A percentile compares a stretch with the other conserved stretches of the same genome.
Evolutionary conservation across 2,329 filamentous ascomycete genomes (phyloP).

Genomic region (Monosporascus sp.): DNA sequence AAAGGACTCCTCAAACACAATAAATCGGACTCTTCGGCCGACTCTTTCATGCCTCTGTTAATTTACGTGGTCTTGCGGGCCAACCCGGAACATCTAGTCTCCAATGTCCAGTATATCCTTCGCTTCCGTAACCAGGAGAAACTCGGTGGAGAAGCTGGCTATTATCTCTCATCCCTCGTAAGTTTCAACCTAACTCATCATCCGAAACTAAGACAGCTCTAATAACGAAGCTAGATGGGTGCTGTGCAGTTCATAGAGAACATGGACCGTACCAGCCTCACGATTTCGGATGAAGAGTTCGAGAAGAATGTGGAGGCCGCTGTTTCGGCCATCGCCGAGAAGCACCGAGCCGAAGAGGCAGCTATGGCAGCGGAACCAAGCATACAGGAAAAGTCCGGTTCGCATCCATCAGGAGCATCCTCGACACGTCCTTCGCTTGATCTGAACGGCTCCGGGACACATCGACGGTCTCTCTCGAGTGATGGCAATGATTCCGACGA

Average conservation of each 20-base stretch:
- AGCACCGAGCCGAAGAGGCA: conserved; percentile 58
- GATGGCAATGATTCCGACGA: conserved; percentile 59
- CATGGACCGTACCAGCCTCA: conserved; percentile 87
- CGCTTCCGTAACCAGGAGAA: conserved; percentile 97
- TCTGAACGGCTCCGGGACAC: conserved; percentile 31
- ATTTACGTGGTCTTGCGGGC: conserved; percentile 95
- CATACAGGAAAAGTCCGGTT: conserved; percentile 40
- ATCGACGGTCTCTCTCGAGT: conserved; percentile 51
- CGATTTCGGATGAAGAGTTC: conserved; percentile 91
- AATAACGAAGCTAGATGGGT: conserved; percentile 56
- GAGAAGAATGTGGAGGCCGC: conserved; percentile 94
- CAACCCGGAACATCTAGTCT: conserved; percentile 91
- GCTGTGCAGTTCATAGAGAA: conserved; percentile 96
- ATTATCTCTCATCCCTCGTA: conserved; percentile 92
- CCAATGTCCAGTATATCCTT: conserved; percentile 96
- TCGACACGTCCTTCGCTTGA: conserved; percentile 40
- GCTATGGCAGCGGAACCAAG: conserved; percentile 32
- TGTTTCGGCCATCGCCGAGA: conserved; percentile 91
- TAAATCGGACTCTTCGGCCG: conserved; percentile 89
- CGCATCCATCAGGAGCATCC: conserved; percentile 38
- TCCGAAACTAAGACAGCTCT: neutral
- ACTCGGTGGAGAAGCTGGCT: conserved; percentile 92
- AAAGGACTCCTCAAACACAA: conserved; percentile 81
- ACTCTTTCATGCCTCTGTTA: conserved; percentile 89
- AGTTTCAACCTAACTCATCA: conserved; percentile 19